Base-by-base conservation (phyloP, 768 basidiomycete genomes). In the Hortiboletus campestris region DNA sequence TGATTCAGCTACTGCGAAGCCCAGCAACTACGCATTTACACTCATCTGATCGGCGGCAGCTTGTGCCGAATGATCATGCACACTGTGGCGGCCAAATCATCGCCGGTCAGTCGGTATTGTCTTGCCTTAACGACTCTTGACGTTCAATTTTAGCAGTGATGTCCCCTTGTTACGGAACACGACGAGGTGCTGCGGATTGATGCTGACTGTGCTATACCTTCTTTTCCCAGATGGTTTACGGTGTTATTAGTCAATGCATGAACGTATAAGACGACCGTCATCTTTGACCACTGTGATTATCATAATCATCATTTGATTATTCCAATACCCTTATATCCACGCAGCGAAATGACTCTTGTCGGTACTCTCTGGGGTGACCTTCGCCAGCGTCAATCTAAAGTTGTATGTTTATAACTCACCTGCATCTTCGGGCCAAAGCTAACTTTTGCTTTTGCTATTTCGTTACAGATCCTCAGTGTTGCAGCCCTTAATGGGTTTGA, bases 341-440 rank as follows among this genome's bases (percentile, higher is more conserved):
- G 8, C 41, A 41, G 20, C 1, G 22, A 39, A 25, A 67, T 67
- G 66, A 50, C 54, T 31, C 19, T 42, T 13, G 35, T 58, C 22
- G 65, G 65, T 12, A 64, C 57, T 31, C 53, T 65, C 17, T 67
- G 65, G 55, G 66, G 66, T 11, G 42, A 53, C 10, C 8, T 10
- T 43, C 51, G 58, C 19, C 66, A 67, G 40, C 57, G 58, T 16
- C 65, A 67, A 45, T 59, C 57, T 35, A 67, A 63, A 65, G 63
- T 62, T 16, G 63, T 64, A 51, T 34, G 65, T 67, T 14, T 10
- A 14, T 6, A 25, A 45, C 9, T 17, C 2, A n/a, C 20, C 14
- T 19, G 25, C 31, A 13, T 48, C 25, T 10, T 44, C n/a, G 4
- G 16, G 12, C 6, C 6, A 3, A 22, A 22, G 38, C 47, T 22